These are phyloP conservation scores for Venturia asperata DNA, from an alignment of 2,329 filamentous ascomycete genomes.

Conservation along the genomic window DNA sequence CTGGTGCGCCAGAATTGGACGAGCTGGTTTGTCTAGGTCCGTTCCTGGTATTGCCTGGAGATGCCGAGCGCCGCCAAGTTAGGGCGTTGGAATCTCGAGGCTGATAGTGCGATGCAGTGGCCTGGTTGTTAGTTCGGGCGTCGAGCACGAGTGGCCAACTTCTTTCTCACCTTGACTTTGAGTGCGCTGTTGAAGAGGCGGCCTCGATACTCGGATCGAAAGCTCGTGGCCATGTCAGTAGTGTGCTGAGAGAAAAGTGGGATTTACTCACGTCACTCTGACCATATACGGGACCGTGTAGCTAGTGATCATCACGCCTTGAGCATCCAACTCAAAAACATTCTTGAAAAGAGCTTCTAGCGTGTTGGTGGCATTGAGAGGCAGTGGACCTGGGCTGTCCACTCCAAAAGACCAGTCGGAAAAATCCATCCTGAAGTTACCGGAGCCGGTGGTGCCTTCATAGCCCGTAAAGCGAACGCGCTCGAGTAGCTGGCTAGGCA, in stretches of 20 bases:
- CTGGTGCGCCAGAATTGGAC: neutral
- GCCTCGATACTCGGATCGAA: constrained; percentile 8
- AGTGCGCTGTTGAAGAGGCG: constrained; percentile 8
- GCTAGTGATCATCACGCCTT: constrained; percentile 8
- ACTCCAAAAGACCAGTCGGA: neutral
- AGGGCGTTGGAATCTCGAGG: neutral
- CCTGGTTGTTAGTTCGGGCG: neutral
- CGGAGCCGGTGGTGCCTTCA: neutral
- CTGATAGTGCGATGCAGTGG: neutral
- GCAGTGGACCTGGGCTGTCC: neutral
- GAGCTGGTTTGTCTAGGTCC: neutral
- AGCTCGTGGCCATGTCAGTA: neutral
- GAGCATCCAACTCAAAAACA: neutral
- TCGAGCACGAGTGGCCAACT: neutral
- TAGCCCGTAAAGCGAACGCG: neutral
- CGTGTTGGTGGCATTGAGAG: neutral
- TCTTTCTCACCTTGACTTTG: neutral
- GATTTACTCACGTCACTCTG: neutral
- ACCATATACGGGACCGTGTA: neutral
- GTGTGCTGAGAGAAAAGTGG: neutral
- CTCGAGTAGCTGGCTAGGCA: neutral
- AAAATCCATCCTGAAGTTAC: constrained; percentile 12
- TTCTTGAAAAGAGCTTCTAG: neutral
- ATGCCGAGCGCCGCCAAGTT: neutral
- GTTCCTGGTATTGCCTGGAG: neutral